Evolutionary conservation across 169 alveolate genomes (phyloP), one percentile per base, ranked within the genome.

Genomic region (Eimeria tenella): DNA sequence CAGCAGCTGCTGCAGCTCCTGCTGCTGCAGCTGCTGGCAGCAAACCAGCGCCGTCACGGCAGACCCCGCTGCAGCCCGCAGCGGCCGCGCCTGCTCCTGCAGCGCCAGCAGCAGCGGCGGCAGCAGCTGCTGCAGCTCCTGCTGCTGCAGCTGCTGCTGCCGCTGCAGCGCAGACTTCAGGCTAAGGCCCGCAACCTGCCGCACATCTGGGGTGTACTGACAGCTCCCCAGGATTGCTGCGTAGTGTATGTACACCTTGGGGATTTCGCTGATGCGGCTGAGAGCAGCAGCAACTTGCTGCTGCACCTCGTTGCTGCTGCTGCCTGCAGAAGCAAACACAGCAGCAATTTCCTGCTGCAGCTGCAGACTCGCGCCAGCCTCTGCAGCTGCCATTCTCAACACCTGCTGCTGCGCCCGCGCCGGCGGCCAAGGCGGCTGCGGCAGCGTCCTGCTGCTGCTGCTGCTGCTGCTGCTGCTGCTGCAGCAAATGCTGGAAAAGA

Each of bases 141-240:
- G 31, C 75, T 10, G 25, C 75, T 65, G 75, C 75, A 65, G 65
- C 65, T 56, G 65, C 75, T 65, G 75, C 42, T 10, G 75, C 25
- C 25, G 75, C 75, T 65, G 25, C 75, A 65, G 25, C 17, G 75
- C 42, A 93, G 95, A 95, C 94, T 97, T 97, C 92, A 97, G 91
- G 82, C 95, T 89, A 42, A 97, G 91, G n/a, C 98, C 98, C 63
- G 97, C 98, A 21, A 95, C 95, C 93, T 97, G 98, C 56, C 98
- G 96, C 65, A 96, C 96, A 62, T 97, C 97, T 5, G 86, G 55
- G 75, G 79, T 4, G 42, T 25, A 52, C 49, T n/a, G 19, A 55
- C 86, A 13, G 31, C 25, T 15, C 79, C 68, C 23, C n/a, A 73
- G 65, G 17, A n/a, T n/a, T 10, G 75, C 75, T 10, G 75, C 75